These are phyloP conservation scores for Coemansia sp. DNA, from an alignment of 192 early-diverging fungal species.

Conservation along the genomic window DNA sequence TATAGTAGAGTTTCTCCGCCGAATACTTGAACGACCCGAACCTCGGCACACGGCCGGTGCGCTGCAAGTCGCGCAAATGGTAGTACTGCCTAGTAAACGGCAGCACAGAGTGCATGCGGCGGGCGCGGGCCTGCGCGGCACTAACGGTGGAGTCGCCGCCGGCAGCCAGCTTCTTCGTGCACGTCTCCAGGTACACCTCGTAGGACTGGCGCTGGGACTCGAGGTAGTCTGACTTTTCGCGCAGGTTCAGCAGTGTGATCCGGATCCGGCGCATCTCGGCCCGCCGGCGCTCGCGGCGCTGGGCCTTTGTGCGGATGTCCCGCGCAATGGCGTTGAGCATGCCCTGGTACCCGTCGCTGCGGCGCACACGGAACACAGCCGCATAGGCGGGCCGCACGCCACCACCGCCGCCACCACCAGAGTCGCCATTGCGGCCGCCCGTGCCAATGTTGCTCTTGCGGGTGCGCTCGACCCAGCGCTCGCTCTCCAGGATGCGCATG, in stretches of 20 bases:
- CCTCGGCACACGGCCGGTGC: constrained; percentile 83
- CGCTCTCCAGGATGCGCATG: constrained; percentile 78
- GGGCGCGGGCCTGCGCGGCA: constrained; percentile 56
- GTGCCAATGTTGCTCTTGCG: constrained; percentile 58
- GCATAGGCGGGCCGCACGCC: constrained; percentile 45
- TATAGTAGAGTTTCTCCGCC: constrained; percentile 86
- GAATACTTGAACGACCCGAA: constrained; percentile 99
- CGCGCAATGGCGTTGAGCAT: constrained; percentile 90
- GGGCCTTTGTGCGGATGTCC: constrained; percentile 91
- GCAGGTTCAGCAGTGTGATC: constrained; percentile 77
- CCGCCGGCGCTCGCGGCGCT: constrained; percentile 72
- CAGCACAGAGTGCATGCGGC: constrained; percentile 59
- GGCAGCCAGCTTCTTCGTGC: constrained; percentile 82
- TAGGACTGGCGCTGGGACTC: constrained; percentile 86
- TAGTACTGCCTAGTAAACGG: constrained; percentile 95
- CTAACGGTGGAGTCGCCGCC: constrained; percentile 53
- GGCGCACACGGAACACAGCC: constrained; percentile 51
- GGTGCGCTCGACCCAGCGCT: constrained; percentile 62
- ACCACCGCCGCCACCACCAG: background rate
- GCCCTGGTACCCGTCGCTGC: constrained; percentile 83
- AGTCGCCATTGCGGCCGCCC: constrained; percentile 9
- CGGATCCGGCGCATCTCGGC: constrained; percentile 72
- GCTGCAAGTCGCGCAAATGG: constrained; percentile 83
- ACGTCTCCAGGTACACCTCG: constrained; percentile 85
- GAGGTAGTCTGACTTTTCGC: constrained; percentile 83